A percentile compares a stretch with the other conserved stretches of the same genome.
Evolutionary conservation across 2,329 filamentous ascomycete species (phyloP).

Genomic region (Cercospora sesami): DNA sequence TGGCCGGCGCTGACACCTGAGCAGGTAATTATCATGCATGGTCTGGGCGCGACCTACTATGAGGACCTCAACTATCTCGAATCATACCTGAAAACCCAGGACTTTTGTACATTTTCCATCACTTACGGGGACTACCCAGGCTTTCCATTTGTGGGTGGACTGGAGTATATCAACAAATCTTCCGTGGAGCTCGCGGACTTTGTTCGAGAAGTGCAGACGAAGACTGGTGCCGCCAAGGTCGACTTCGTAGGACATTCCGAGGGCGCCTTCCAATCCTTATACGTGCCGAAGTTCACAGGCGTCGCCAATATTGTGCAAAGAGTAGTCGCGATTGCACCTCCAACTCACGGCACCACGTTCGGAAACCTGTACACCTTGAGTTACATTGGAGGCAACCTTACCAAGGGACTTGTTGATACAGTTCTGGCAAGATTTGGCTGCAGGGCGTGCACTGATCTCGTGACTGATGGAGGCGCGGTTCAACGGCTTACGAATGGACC

Average conservation of each 20-base stretch:
- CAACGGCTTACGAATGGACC: slow-evolving; percentile 22
- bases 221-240: slow-evolving; percentile 24
- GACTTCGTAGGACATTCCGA: slow-evolving; percentile 32
- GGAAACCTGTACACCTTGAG: slow-evolving; percentile 24
- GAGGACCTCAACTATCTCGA: slow-evolving; percentile 32
- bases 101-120: slow-evolving; percentile 31
- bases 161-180: slow-evolving; percentile 25
- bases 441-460: slow-evolving; percentile 27
- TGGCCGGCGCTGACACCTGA: not conserved
- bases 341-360: slow-evolving; percentile 30
- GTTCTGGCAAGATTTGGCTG: slow-evolving; percentile 26
- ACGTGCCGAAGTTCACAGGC: slow-evolving; percentile 28
- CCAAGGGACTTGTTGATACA: slow-evolving; percentile 16
- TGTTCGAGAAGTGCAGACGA: slow-evolving; percentile 23
- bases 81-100: slow-evolving; percentile 22
- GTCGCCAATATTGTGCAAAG: slow-evolving; percentile 24
- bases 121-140: slow-evolving; percentile 29
- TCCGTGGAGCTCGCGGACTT: slow-evolving; percentile 27
- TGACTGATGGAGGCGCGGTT: slow-evolving; percentile 23
- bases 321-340: slow-evolving; percentile 30
- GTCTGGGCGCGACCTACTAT: slow-evolving; percentile 32
- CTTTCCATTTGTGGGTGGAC: slow-evolving; percentile 29
- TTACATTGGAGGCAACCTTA: slow-evolving; percentile 26
- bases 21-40: slow-evolving; percentile 28
- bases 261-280: slow-evolving; percentile 30